Evolutionary conservation across 345 rosid genomes (phyloP).

Genomic region (Sonneratia caseolaris): DNA sequence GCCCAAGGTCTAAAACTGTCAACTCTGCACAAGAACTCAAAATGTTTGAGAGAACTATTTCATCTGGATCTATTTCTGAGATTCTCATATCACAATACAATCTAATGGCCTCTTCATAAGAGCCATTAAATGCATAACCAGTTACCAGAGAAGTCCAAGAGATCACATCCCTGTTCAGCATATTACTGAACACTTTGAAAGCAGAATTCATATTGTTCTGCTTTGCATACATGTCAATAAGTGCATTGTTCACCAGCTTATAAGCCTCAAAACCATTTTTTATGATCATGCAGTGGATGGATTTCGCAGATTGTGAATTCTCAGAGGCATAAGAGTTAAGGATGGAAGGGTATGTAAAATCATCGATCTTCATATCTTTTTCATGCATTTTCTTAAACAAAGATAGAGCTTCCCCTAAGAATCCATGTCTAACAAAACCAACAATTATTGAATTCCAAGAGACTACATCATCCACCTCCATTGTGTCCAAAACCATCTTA

Average conservation of each 20-base stretch:
- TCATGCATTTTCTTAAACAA: slow-evolving; percentile 55
- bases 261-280: slow-evolving; percentile 62
- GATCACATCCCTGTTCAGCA: slow-evolving; percentile 61
- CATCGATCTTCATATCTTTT: slow-evolving; percentile 45
- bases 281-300: slow-evolving; percentile 60
- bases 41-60: slow-evolving; percentile 49
- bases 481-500: slow-evolving; percentile 30
- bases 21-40: slow-evolving; percentile 70
- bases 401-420: slow-evolving; percentile 47
- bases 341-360: slow-evolving; percentile 58
- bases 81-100: slow-evolving; percentile 54
- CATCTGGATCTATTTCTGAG: slow-evolving; percentile 48
- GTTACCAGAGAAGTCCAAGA: slow-evolving; percentile 92
- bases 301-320: slow-evolving; percentile 32
- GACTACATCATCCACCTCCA: slow-evolving; percentile 52
- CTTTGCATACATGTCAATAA: slow-evolving; percentile 85
- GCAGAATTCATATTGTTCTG: slow-evolving; percentile 48
- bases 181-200: slow-evolving; percentile 42
- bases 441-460: slow-evolving; percentile 83
- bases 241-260: slow-evolving; percentile 68
- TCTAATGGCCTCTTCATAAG: slow-evolving; percentile 53
- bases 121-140: slow-evolving; percentile 53
- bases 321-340: slow-evolving; percentile 54
- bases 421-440: slow-evolving; percentile 62
- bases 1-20: slow-evolving; percentile 64